These are phyloP conservation scores for Alisma plantagoaquatica DNA, from an alignment of 106 monocot species.

Conservation along the genomic window DNA sequence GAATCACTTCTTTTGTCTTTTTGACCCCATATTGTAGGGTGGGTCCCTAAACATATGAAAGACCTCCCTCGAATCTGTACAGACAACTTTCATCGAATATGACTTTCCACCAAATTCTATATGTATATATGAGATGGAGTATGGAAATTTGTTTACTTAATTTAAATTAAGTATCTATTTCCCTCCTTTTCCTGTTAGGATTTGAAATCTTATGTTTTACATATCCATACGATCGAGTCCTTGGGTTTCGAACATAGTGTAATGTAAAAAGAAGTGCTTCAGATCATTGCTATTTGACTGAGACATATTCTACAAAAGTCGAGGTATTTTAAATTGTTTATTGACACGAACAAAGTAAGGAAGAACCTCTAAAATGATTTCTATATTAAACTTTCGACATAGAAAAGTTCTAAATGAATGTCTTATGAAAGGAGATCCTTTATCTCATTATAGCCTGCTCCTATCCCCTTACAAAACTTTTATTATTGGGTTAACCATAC, in stretches of 20 bases:
- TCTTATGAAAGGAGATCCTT: background rate
- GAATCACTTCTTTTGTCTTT: conserved; percentile 13
- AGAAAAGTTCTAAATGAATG: conserved; percentile 1
- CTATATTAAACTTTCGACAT: conserved; percentile 7
- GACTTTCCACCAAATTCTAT: conserved; percentile 4
- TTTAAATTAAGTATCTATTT: conserved; percentile 1
- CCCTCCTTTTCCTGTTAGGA: background rate
- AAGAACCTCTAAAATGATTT: conserved; percentile 7
- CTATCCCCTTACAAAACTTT: conserved; percentile 4
- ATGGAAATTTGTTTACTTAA: background rate
- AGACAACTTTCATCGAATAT: conserved; percentile 8
- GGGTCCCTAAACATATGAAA: conserved; percentile 4
- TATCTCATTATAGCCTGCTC: background rate
- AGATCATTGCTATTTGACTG: conserved; percentile 10
- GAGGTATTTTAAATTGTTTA: conserved; percentile 6
- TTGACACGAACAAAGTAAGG: conserved; percentile 11
- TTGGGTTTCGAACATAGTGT: conserved; percentile 5
- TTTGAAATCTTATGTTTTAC: conserved; percentile 4
- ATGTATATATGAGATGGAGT: conserved; percentile 7
- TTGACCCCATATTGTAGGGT: conserved; percentile 7
- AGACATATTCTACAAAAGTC: background rate
- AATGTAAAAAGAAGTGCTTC: conserved; percentile 13
- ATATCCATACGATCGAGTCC: conserved; percentile 15
- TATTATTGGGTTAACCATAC: conserved; percentile 2
- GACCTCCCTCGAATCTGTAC: conserved; percentile 4